These are phyloP conservation scores for Chytriomyces sp. DNA, from an alignment of 192 early-diverging fungal genomes.

Conservation along the genomic window DNA sequence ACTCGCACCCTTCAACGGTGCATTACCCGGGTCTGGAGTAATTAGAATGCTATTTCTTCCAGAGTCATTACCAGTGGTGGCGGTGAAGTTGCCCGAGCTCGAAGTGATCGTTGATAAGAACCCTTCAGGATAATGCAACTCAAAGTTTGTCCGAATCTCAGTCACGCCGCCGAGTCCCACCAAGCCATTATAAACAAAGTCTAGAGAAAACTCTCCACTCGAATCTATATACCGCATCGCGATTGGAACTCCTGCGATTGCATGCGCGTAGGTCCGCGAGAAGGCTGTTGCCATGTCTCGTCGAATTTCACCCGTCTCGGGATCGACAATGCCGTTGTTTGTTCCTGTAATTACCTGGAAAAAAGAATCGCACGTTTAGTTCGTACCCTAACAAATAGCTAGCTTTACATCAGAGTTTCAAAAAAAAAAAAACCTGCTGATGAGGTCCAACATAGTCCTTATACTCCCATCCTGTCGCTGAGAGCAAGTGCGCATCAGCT, in stretches of 20 bases:
- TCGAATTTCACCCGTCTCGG: constrained; percentile 12
- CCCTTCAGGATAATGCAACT: constrained; percentile 12
- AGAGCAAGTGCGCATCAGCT: constrained; percentile 13
- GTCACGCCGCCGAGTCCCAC: constrained; percentile 5
- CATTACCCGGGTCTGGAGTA: not conserved
- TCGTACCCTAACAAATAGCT: not conserved
- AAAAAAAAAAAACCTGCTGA: not conserved
- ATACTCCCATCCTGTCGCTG: constrained; percentile 33
- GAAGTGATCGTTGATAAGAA: not conserved
- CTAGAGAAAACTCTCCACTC: not conserved
- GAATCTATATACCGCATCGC: constrained; percentile 10
- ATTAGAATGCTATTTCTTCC: not conserved
- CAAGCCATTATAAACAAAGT: constrained; percentile 13
- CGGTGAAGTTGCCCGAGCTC: not conserved
- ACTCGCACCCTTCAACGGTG: not conserved
- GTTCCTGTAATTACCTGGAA: constrained; percentile 4
- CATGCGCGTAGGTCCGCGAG: constrained; percentile 28
- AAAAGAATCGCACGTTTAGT: not conserved
- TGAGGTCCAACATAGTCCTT: constrained; percentile 24
- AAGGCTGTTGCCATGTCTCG: constrained; percentile 21
- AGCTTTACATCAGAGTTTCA: not conserved
- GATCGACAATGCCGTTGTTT: constrained; percentile 31
- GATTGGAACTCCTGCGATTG: constrained; percentile 28
- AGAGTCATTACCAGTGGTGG: not conserved
- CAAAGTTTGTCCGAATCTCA: constrained; percentile 27